Conservation (phyloP, 176 grass and related monocot species). For the Carex cristatella region DNA sequence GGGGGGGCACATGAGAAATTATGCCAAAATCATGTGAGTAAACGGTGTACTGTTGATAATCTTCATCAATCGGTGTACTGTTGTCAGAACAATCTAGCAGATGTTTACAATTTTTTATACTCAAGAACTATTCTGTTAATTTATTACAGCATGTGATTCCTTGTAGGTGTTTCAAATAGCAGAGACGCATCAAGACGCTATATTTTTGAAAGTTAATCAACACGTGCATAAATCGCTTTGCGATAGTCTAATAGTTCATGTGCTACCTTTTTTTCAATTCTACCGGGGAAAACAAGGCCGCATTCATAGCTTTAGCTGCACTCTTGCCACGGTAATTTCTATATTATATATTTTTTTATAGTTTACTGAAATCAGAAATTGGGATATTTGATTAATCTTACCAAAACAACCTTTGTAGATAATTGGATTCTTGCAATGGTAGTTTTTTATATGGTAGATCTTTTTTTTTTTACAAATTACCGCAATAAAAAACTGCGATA, state of each 20-base stretch:
- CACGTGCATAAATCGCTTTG: slow-evolving; percentile 41
- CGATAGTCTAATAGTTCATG: slow-evolving; percentile 23
- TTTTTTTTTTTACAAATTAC: neutral
- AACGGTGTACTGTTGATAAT: neutral
- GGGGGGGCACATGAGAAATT: neutral
- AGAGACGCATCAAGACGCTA: slow-evolving; percentile 32
- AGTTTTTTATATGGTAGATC: neutral
- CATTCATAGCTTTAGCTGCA: slow-evolving; percentile 72
- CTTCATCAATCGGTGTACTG: too few species aligned
- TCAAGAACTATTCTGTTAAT: neutral
- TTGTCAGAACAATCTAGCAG: neutral
- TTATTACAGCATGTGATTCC: neutral
- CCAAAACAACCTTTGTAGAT: neutral
- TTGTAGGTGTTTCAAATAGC: slow-evolving; percentile 56
- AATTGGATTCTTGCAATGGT: neutral
- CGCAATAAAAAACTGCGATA: neutral
- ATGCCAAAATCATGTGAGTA: neutral
- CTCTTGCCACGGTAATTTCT: slow-evolving; percentile 42
- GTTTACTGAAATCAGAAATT: neutral
- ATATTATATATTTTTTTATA: neutral
- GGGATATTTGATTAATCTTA: neutral
- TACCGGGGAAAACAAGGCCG: slow-evolving; percentile 45
- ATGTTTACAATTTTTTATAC: neutral
- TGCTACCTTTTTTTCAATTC: slow-evolving; percentile 49
- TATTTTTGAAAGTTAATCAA: slow-evolving; percentile 52